Base-by-base conservation (phyloP, 441 rosid species). In the Populus tomentosa region DNA sequence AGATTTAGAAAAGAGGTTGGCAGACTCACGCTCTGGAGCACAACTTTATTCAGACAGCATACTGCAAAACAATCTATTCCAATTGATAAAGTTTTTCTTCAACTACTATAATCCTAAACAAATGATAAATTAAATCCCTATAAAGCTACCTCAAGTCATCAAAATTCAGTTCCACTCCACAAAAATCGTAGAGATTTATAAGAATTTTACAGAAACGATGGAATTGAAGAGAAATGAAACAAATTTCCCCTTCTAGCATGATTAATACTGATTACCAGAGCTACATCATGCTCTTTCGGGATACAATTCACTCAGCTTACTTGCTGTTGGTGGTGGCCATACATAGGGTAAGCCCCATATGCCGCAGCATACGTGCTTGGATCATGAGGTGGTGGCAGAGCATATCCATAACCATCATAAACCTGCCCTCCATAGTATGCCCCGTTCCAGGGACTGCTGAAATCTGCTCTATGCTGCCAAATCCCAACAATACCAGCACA, bases 281-380 rank as follows among this genome's bases (percentile, higher is more conserved):
- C 85, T 82, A 80, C 65, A 20, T 50, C 59, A 23, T 33, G 59
- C 59, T 70, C 67, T 76, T 72, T 77, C 67, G 5, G n/a, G 74
- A 2, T 53, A 64, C 78, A 7, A 67, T 77, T 83, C 75, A 50
- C 72, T 93, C 87, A 92, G 98, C 94, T 95, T 84, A 95, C 99
- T 87, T 93, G 97, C 75, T 95, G 93, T 80, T 93, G 98, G 81
- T 89, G 93, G 81, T 86, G 88, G 62, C 93, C 97, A 32, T 92
- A 94, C 75, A 92, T 80, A 0, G 97, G 95, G 77, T 92, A 95
- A 5, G 91, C 89, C 32, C 92, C 97, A 68, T 94, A 94, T 66
- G 90, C 83, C 63, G 88, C 88, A 0, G 85, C 86, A 35, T 94
- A 94, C 92, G 87, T 88, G 83, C 84, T 86, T 16, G 95, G 93